A percentile compares a stretch with the other conserved stretches of the same genome.
phyloP scores from a whole-genome alignment of 352 stramenopile genomes.

The Pythium utonaiense region DNA sequence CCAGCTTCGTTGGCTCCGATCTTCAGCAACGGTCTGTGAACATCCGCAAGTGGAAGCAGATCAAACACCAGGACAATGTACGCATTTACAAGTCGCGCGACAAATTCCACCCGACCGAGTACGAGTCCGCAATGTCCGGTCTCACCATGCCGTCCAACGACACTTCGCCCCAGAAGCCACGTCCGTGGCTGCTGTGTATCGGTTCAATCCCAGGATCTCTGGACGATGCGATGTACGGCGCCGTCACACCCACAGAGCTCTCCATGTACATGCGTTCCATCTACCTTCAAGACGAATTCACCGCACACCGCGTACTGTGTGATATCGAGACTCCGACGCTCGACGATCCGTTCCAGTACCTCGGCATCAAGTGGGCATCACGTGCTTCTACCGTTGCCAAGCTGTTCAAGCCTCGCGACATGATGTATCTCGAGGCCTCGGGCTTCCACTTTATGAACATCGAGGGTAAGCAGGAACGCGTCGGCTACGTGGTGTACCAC shows the following conservation, averaged over 20 bases:
- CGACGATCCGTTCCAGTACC: conserved; percentile 43
- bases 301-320: conserved; percentile 36
- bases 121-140: background rate
- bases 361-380: conserved; percentile 49
- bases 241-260: conserved; percentile 35
- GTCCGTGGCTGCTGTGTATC: conserved; percentile 20
- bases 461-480: conserved; percentile 22
- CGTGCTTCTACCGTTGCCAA: conserved; percentile 16
- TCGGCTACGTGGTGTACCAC: conserved; percentile 40
- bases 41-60: conserved; percentile 11
- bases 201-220: conserved; percentile 36
- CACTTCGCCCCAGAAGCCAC: conserved; percentile 8
- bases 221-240: conserved; percentile 49
- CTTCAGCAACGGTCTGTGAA: conserved; percentile 1
- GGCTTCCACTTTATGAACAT: conserved; percentile 25
- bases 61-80: conserved; percentile 15
- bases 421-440: conserved; percentile 40
- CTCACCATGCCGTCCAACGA: background rate
- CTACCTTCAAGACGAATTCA: conserved; percentile 32
- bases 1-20: background rate
- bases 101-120: background rate
- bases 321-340: conserved; percentile 35
- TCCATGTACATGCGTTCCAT: conserved; percentile 39
- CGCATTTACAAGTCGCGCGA: conserved; percentile 9
- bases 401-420: conserved; percentile 19